Percentiles rank a stretch among this genome's conserved stretches.
These are phyloP conservation scores for Diversispora eburnea DNA, from an alignment of 192 early-diverging fungal species.

Conservation along the genomic window DNA sequence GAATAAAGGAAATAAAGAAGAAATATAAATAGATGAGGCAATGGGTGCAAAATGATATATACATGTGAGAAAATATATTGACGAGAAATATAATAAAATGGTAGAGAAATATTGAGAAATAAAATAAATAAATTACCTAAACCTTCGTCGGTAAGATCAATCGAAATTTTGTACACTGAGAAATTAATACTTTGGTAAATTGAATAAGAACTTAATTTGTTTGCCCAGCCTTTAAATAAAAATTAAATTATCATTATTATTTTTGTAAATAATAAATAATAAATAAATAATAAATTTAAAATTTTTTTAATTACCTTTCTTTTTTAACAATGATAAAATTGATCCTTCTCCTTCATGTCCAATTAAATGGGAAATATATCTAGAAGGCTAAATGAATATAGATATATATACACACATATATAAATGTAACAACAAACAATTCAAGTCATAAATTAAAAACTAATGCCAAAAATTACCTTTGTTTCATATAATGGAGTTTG, in stretches of 20 bases:
- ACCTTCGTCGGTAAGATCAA: slow-evolving; percentile 84
- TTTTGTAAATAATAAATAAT: background rate
- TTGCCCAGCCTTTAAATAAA: slow-evolving; percentile 66
- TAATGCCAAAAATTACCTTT: slow-evolving; percentile 35
- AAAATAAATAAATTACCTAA: slow-evolving; percentile 33
- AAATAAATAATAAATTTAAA: background rate
- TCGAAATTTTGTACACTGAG: slow-evolving; percentile 78
- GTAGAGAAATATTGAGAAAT: background rate
- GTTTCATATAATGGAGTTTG: slow-evolving; percentile 50
- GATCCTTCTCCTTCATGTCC: slow-evolving; percentile 92
- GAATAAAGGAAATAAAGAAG: background rate
- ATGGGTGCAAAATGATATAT: no score
- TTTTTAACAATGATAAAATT: slow-evolving; percentile 78
- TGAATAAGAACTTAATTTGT: slow-evolving; percentile 64
- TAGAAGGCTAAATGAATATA: slow-evolving; percentile 65
- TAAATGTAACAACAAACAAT: no score
- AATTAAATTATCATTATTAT: background rate
- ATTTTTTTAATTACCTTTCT: slow-evolving; percentile 44
- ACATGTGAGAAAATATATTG: no score
- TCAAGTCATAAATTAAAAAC: no score
- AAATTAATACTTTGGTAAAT: slow-evolving; percentile 64
- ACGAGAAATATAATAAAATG: background rate
- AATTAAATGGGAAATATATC: slow-evolving; percentile 84
- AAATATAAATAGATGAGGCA: background rate
- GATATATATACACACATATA: background rate